Evolutionary conservation across 345 rosid genomes (phyloP).

Genomic region (Camelina sativa): DNA sequence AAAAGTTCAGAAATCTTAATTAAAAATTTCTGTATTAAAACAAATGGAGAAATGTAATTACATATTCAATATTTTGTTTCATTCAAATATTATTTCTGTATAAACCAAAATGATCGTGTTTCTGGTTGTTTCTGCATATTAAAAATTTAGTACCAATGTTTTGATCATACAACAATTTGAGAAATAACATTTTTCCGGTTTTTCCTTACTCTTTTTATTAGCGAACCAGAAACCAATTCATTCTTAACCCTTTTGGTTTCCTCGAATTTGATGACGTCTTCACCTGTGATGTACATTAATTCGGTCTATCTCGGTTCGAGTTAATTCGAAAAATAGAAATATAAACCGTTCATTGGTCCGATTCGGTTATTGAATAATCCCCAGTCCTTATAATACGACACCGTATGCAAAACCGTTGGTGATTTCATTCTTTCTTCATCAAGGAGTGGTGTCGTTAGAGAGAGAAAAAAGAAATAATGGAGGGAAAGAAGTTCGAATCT

Average conservation of each 20-base stretch:
- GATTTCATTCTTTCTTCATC: not conserved
- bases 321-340: not conserved
- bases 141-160: not conserved
- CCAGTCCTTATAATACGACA: not conserved
- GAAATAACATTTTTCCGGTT: not conserved
- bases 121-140: not conserved
- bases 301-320: not conserved
- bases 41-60: not conserved
- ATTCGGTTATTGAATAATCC: constrained; percentile 1
- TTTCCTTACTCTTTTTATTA: not conserved
- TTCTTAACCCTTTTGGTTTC: not conserved
- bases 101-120: not conserved
- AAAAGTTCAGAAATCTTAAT: not conserved
- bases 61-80: not conserved
- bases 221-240: constrained; percentile 1
- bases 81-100: not conserved
- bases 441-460: constrained; percentile 18
- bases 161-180: not conserved
- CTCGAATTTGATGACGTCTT: not conserved
- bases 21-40: not conserved
- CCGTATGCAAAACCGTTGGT: not conserved
- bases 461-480: constrained; percentile 5
- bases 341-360: not conserved
- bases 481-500: constrained; percentile 15
- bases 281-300: not conserved